Conservation (phyloP, 495 filamentous ascomycete species). For the Annulohypoxylon bovei region DNA sequence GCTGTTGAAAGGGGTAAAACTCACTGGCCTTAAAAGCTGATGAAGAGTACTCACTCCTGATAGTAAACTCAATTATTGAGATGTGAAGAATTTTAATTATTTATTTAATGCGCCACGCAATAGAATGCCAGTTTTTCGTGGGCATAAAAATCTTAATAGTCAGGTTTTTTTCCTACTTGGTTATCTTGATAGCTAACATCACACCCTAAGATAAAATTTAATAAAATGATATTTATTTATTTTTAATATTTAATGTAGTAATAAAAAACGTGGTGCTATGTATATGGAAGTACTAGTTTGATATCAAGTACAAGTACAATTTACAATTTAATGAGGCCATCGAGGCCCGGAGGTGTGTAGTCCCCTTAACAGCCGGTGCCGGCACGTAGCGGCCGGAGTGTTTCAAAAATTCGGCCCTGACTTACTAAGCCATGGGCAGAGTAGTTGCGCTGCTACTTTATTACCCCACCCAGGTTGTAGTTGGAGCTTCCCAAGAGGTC, state of each 20-base stretch:
- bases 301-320: background rate
- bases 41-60: background rate
- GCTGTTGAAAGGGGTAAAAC: background rate
- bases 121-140: too few relatives aligned
- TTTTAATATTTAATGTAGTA: background rate
- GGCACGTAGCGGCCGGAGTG: background rate
- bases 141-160: too few relatives aligned
- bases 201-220: too few relatives aligned
- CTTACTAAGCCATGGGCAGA: background rate
- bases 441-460: background rate
- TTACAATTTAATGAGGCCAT: background rate
- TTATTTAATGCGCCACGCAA: too few relatives aligned
- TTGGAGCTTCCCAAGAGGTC: constrained; percentile 61
- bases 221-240: too few relatives aligned
- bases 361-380: background rate
- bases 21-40: background rate
- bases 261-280: background rate
- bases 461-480: background rate
- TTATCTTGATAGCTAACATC: too few relatives aligned
- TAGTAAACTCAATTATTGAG: background rate
- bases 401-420: background rate
- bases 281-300: background rate
- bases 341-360: background rate
- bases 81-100: too few relatives aligned
- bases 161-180: too few relatives aligned